Percentiles rank a stretch among this genome's conserved stretches.
Evolutionary conservation across 2,329 filamentous ascomycete genomes (phyloP).

Genomic region (Phialophora expanda): DNA sequence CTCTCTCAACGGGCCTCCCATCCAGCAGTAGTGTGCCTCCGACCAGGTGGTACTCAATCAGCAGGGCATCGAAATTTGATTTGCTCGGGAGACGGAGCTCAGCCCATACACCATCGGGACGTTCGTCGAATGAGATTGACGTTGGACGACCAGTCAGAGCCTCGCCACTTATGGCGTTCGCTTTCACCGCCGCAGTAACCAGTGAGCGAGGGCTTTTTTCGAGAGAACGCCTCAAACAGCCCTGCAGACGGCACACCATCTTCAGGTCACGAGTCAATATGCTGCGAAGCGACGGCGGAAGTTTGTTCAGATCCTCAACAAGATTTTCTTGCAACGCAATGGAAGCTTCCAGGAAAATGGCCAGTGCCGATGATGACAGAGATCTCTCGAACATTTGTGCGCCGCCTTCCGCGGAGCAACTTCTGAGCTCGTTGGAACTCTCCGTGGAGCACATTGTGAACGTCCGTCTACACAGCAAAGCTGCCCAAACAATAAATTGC

Average conservation of each 20-base stretch:
- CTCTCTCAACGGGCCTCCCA: constrained; percentile 54
- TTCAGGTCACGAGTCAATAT: constrained; percentile 57
- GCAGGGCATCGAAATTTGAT: constrained; percentile 40
- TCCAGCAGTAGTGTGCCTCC: constrained; percentile 58
- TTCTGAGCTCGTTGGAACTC: not conserved
- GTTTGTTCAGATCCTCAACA: constrained; percentile 44
- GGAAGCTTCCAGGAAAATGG: constrained; percentile 48
- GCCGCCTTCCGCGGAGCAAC: not conserved
- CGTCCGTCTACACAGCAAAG: constrained; percentile 34
- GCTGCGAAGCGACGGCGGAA: constrained; percentile 46
- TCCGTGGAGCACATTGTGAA: constrained; percentile 10
- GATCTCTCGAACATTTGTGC: not conserved
- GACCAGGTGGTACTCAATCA: constrained; percentile 53
- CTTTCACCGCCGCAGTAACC: constrained; percentile 9
- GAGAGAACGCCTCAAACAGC: constrained; percentile 47
- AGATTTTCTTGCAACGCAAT: constrained; percentile 57
- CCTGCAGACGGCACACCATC: constrained; percentile 48
- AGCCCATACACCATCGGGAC: constrained; percentile 13
- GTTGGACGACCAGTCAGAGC: not conserved
- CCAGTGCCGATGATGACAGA: constrained; percentile 33
- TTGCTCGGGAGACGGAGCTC: not conserved
- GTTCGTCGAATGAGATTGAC: constrained; percentile 12
- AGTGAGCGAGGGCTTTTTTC: constrained; percentile 29
- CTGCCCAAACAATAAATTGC: constrained; percentile 33
- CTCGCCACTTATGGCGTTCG: constrained; percentile 10